phyloP scores from a whole-genome alignment of 257 asterid species.

The Salvia rosmarinus region DNA sequence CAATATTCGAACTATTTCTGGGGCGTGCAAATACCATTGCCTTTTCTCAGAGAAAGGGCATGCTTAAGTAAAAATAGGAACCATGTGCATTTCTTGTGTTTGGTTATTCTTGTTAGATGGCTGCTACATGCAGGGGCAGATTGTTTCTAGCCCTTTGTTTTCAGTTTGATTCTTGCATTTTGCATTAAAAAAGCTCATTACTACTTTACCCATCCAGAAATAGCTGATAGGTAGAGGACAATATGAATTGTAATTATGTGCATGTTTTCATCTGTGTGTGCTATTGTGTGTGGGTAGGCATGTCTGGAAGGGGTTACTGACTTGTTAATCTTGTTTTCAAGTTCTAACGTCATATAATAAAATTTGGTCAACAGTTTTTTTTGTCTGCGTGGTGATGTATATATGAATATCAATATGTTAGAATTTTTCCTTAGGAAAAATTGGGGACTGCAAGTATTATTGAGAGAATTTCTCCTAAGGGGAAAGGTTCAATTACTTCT shows the following conservation, averaged over 20 bases:
- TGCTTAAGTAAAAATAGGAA: neutral
- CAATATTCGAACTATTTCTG: conserved; percentile 2
- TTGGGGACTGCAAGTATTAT: neutral
- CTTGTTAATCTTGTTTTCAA: neutral
- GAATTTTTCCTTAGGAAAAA: neutral
- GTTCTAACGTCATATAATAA: neutral
- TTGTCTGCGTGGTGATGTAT: neutral
- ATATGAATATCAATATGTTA: neutral
- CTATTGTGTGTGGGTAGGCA: neutral
- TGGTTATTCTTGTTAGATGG: neutral
- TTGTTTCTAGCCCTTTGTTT: neutral
- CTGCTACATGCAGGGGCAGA: neutral
- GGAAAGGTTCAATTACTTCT: conserved; percentile 7
- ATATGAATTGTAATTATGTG: neutral
- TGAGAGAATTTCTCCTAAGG: neutral
- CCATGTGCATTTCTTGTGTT: neutral
- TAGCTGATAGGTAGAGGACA: neutral
- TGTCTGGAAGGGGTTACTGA: neutral
- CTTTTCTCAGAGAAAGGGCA: neutral
- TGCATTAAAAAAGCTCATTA: neutral
- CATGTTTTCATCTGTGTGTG: neutral
- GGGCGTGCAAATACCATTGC: neutral
- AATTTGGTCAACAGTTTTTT: neutral
- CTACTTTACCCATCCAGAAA: neutral
- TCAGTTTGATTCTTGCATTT: neutral